phyloP scores from a whole-genome alignment of 2,329 filamentous ascomycete genomes.

The Zymoseptoria passerinii region DNA sequence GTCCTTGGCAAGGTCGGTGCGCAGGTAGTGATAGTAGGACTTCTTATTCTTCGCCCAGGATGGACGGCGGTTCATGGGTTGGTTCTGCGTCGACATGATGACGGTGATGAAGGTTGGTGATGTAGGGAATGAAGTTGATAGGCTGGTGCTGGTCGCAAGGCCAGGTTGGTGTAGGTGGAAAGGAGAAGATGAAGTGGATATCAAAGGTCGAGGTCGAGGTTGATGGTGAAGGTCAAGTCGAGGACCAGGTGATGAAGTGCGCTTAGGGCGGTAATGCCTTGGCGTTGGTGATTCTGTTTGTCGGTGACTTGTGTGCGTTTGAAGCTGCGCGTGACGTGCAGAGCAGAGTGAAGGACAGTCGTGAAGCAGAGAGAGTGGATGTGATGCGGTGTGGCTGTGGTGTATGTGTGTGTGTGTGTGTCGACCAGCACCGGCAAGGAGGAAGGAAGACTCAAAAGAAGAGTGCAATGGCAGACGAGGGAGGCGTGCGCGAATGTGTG shows the following conservation, averaged over 20 bases:
- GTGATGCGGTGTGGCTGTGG: background rate
- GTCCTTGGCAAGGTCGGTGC: slow-evolving; percentile 15
- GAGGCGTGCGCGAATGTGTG: background rate
- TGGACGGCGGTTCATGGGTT: slow-evolving; percentile 23
- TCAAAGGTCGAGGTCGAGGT: background rate
- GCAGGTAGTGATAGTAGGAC: slow-evolving; percentile 19
- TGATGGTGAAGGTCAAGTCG: background rate
- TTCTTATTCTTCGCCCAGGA: slow-evolving; percentile 21
- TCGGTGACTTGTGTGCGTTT: background rate
- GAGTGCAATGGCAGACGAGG: background rate
- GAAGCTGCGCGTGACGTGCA: background rate
- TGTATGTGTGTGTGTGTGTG: no score
- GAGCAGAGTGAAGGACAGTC: slow-evolving; percentile 1
- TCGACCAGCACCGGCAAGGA: background rate
- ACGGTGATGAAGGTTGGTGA: background rate
- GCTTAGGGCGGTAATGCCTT: background rate
- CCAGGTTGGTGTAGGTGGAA: background rate
- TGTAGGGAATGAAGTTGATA: background rate
- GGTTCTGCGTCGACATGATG: slow-evolving; percentile 3
- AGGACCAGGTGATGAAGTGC: background rate
- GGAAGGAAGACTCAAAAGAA: background rate
- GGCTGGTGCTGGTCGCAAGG: background rate
- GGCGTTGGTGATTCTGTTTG: background rate
- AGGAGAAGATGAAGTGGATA: background rate
- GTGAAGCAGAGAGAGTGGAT: background rate